These are phyloP conservation scores for Hyaloscypha bicolor DNA, from an alignment of 495 filamentous ascomycete species.

Conservation along the genomic window DNA sequence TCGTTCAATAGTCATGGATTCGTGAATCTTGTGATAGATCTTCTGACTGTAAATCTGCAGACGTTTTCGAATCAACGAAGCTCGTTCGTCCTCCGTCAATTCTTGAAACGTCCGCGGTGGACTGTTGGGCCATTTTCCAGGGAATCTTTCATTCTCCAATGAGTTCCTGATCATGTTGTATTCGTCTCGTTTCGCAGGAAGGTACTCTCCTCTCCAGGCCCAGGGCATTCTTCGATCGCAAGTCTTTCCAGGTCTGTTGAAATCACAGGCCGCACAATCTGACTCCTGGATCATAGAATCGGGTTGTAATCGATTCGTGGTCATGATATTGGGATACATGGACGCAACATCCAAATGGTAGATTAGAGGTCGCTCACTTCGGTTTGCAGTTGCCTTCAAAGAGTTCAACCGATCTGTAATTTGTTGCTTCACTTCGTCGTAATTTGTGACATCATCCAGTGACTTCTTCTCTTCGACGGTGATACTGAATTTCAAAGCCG, in stretches of 20 bases:
- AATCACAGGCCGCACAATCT: conserved; percentile 95
- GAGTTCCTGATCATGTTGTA: conserved; percentile 98
- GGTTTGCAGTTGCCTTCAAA: conserved; percentile 78
- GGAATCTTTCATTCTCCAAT: conserved; percentile 92
- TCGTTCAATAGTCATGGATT: conserved; percentile 87
- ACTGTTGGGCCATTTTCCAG: conserved; percentile 67
- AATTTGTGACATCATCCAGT: conserved; percentile 88
- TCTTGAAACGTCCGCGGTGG: conserved; percentile 80
- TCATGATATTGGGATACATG: conserved; percentile 99
- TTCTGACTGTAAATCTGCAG: conserved; percentile 95
- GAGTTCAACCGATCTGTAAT: conserved; percentile 72
- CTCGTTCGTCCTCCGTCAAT: conserved; percentile 80
- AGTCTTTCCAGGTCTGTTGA: conserved; percentile 96
- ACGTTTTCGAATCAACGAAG: conserved; percentile 78
- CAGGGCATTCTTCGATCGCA: conserved; percentile 95
- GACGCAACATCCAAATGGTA: conserved; percentile 98
- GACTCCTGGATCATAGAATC: conserved; percentile 98
- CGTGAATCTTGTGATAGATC: conserved; percentile 99
- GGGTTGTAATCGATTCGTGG: conserved; percentile 94
- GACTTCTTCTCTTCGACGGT: conserved; percentile 94
- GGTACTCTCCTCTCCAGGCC: conserved; percentile 97
- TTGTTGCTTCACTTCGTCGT: conserved; percentile 86
- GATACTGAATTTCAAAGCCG: conserved; percentile 89
- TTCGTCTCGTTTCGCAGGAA: conserved; percentile 93
- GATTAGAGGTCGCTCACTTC: conserved; percentile 84